A percentile compares a stretch with the other conserved stretches of the same genome.
phyloP scores from a whole-genome alignment of 495 filamentous ascomycete species.

The Xylaria grammica region DNA sequence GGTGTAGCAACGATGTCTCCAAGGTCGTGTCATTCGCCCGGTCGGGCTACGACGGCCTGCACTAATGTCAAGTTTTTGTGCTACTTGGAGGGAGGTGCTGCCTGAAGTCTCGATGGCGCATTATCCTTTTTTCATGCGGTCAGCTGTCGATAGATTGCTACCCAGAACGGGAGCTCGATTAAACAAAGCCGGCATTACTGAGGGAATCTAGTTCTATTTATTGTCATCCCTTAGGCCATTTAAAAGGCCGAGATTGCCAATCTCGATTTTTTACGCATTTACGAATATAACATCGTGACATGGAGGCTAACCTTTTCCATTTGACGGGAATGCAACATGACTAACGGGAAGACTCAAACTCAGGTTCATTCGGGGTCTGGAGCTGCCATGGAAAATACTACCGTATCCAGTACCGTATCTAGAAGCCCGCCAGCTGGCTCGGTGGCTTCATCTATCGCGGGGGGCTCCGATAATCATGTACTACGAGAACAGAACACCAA shows the following conservation, averaged over 20 bases:
- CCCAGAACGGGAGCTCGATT: constrained; percentile 14
- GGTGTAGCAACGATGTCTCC: constrained; percentile 15
- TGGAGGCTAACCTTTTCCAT: neutral
- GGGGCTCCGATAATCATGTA: neutral
- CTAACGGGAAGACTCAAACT: constrained; percentile 15
- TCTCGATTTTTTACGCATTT: constrained; percentile 10
- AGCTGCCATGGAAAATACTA: constrained; percentile 2
- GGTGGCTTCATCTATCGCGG: constrained; percentile 1
- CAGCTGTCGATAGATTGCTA: constrained; percentile 14
- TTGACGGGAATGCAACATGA: constrained; percentile 10
- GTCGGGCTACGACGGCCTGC: constrained; percentile 13
- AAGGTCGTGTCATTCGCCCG: constrained; percentile 20
- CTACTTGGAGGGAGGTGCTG: constrained; percentile 21
- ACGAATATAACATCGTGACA: neutral
- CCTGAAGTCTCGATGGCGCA: constrained; percentile 17
- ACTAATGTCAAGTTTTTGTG: constrained; percentile 22
- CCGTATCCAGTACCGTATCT: neutral
- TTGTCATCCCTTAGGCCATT: constrained; percentile 7
- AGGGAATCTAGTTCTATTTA: neutral
- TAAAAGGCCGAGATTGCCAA: neutral
- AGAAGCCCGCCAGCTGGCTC: constrained; percentile 3
- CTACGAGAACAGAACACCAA: constrained; percentile 13
- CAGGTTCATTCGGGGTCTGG: constrained; percentile 3
- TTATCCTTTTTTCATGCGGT: constrained; percentile 9
- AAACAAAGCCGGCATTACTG: constrained; percentile 1